Base-by-base conservation (phyloP, 75 land plant genomes). In the Selaginella tamariscina region DNA sequence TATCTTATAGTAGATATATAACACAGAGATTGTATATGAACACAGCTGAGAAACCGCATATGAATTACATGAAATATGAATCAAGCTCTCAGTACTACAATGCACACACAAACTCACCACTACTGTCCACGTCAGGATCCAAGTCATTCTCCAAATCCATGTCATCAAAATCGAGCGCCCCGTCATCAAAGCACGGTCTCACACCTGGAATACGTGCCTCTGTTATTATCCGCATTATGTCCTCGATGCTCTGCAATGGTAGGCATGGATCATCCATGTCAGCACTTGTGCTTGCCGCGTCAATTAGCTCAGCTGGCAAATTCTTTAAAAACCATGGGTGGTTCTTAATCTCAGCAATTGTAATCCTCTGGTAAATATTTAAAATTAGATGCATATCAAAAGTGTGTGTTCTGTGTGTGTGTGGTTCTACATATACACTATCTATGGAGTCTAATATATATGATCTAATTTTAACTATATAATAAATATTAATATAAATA, bases 291-390 rank as follows among this genome's bases (percentile, higher is more conserved):
- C 66, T 77, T 33, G 87, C 83, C 1, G 73, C 82, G 21, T 87
- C 82, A 22, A 68, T 22, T 2, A 87, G 66, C 30, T 87, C 91
- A n/a, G 62, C 73, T 0, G 88, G 88, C 28, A 88, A 39, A 68
- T 81, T 79, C 71, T 83, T 88, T n/a, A 81, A 73, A 54, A 82
- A 88, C 91, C 91, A 88, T 24, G 75, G 81, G 39, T 85, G 82
- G 5, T 81, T 72, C 56, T 83, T 82, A n/a, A 88, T 88, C 55
- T 82, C 91, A n/a, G 76, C 79, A 69, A 88, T 85, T 1, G 77
- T 81, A 39, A 88, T 85, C 67, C 91, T 78, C 88, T 85, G 27
- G 49, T 5, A 15, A 39, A 15, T n/a, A n/a, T n/a, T n/a, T n/a
- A n/a, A n/a, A n/a, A n/a, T n/a, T n/a, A n/a, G n/a, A n/a, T n/a